phyloP scores from a whole-genome alignment of 768 basidiomycete species.

The Agaricus subrufescens region DNA sequence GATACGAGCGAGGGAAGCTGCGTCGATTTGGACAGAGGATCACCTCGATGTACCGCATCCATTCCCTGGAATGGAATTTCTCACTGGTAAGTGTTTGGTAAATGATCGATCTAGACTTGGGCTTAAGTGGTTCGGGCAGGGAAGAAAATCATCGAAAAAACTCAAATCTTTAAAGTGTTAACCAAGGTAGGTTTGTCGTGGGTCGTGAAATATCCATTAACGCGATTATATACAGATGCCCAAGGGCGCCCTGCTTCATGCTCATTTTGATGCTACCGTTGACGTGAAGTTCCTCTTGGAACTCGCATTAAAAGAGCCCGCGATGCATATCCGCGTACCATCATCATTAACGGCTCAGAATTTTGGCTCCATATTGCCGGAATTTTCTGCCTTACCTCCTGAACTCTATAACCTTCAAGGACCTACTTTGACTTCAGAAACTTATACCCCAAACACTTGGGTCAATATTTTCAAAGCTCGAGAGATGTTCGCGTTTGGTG shows the following conservation, averaged over 20 bases:
- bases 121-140: not conserved
- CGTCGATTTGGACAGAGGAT: constrained; percentile 8
- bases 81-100: constrained; percentile 46
- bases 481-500: constrained; percentile 54
- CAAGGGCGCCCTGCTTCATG: constrained; percentile 72
- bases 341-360: constrained; percentile 34
- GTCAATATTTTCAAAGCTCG: constrained; percentile 53
- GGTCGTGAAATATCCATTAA: not conserved
- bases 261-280: constrained; percentile 72
- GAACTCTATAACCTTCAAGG: constrained; percentile 24
- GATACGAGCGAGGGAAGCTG: constrained; percentile 9
- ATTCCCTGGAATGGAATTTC: constrained; percentile 14
- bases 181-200: constrained; percentile 38
- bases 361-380: constrained; percentile 40
- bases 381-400: constrained; percentile 45
- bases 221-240: constrained; percentile 53
- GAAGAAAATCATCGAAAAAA: constrained; percentile 47
- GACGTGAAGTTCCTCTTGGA: constrained; percentile 46
- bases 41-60: constrained; percentile 7
- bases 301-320: constrained; percentile 51
- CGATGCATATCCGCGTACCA: constrained; percentile 54
- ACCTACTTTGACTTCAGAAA: constrained; percentile 31
- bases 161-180: constrained; percentile 48
- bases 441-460: constrained; percentile 47
- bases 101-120: not conserved